Percentiles rank a stretch among this genome's conserved stretches.
Conservation (phyloP, 192 early-diverging fungal species). For the Lunasporangiospora selenospora region DNA sequence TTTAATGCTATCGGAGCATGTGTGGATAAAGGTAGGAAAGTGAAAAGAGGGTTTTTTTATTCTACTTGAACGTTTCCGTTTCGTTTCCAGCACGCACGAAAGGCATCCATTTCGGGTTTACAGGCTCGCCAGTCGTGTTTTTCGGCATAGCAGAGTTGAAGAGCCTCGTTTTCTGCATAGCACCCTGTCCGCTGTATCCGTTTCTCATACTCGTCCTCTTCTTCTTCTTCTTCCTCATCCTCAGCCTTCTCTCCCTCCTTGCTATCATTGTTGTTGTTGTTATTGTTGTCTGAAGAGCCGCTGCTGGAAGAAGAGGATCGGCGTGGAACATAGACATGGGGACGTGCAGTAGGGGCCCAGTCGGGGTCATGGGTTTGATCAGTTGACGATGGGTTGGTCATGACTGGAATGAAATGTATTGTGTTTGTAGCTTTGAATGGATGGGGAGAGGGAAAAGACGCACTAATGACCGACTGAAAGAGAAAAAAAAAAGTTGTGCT, state of each 20-base stretch:
- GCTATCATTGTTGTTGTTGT: neutral
- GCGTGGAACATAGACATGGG: slow-evolving; percentile 16
- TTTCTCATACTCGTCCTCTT: slow-evolving; percentile 82
- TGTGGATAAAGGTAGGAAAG: too few species aligned
- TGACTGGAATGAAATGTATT: neutral
- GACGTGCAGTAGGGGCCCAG: slow-evolving; percentile 35
- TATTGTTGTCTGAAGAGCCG: neutral
- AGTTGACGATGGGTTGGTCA: slow-evolving; percentile 10
- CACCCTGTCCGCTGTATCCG: slow-evolving; percentile 85
- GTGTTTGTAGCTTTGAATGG: too few species aligned
- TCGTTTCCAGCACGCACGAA: slow-evolving; percentile 77
- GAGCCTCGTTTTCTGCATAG: slow-evolving; percentile 75
- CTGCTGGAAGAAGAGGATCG: neutral
- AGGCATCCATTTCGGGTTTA: slow-evolving; percentile 75
- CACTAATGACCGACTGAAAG: too few species aligned
- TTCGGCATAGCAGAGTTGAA: slow-evolving; percentile 86
- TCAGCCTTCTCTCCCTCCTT: neutral
- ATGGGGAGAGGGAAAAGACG: too few species aligned
- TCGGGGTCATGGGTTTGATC: slow-evolving; percentile 33
- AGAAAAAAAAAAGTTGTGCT: too few species aligned
- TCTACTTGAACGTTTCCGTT: slow-evolving; percentile 43
- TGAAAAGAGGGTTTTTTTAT: slow-evolving; percentile 3
- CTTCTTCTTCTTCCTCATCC: slow-evolving; percentile 54
- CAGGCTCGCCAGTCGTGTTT: slow-evolving; percentile 91
- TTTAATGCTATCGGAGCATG: too few species aligned